These are phyloP conservation scores for Fraxinus nigra DNA, from an alignment of 305 asterid genomes.

Conservation along the genomic window DNA sequence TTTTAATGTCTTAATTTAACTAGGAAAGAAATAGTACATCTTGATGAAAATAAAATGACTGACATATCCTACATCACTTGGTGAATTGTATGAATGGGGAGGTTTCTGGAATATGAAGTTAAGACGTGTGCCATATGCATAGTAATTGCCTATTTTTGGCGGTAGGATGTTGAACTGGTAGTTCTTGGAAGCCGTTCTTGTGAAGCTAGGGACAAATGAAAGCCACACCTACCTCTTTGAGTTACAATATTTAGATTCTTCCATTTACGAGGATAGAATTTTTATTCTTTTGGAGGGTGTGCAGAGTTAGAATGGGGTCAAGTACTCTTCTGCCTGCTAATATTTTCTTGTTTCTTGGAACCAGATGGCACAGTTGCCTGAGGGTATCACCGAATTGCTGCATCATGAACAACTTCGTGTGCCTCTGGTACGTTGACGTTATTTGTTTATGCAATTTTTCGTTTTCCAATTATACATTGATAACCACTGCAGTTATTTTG, in stretches of 20 bases:
- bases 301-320: background rate
- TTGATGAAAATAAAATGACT: background rate
- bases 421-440: conserved; percentile 64
- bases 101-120: background rate
- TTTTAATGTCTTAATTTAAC: background rate
- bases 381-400: conserved; percentile 82
- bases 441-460: background rate
- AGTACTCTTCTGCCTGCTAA: background rate
- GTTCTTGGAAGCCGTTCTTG: background rate
- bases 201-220: background rate
- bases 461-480: background rate
- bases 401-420: conserved; percentile 67
- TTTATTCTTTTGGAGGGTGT: background rate
- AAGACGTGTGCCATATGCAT: background rate
- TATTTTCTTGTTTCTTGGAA: conserved; percentile 24
- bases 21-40: background rate
- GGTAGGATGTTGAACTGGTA: background rate
- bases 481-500: background rate
- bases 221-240: background rate
- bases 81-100: background rate
- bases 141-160: background rate
- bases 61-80: background rate
- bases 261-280: background rate
- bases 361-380: conserved; percentile 94
- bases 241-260: background rate